Evolutionary conservation across 176 grass and related monocot genomes (phyloP).

Genomic region (Musa itinerans): DNA sequence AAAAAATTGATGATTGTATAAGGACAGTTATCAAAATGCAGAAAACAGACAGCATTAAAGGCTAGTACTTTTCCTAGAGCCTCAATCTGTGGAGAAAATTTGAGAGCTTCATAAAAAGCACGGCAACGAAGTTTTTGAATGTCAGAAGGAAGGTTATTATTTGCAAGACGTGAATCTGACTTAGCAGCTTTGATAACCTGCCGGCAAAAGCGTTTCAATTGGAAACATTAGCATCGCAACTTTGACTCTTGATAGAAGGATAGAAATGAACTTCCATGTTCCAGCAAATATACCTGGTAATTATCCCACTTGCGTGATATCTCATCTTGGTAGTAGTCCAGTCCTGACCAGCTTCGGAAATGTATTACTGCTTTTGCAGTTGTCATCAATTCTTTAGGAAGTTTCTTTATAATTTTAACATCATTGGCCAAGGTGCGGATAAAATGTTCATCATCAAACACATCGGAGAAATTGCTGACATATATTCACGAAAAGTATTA

Average conservation of each 20-base stretch:
- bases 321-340: slow-evolving; percentile 71
- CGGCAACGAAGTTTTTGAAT: slow-evolving; percentile 98
- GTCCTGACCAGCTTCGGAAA: slow-evolving; percentile 89
- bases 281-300: slow-evolving; percentile 41
- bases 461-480: slow-evolving; percentile 84
- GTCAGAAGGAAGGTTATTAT: slow-evolving; percentile 79
- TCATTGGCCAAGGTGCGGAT: slow-evolving; percentile 63
- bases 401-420: slow-evolving; percentile 68
- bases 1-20: not conserved
- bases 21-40: not conserved
- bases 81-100: slow-evolving; percentile 79
- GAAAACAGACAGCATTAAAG: too few species aligned
- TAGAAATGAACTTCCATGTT: not conserved
- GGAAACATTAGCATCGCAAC: not conserved
- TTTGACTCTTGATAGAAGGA: not conserved
- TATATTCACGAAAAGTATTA: not conserved
- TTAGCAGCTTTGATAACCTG: slow-evolving; percentile 97
- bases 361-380: slow-evolving; percentile 63
- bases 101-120: slow-evolving; percentile 69
- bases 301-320: slow-evolving; percentile 66
- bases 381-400: slow-evolving; percentile 64
- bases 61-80: slow-evolving; percentile 65
- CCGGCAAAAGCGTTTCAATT: not conserved
- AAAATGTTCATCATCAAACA: slow-evolving; percentile 85
- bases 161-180: slow-evolving; percentile 96